These are phyloP conservation scores for Auriculariales sp. DNA, from an alignment of 768 basidiomycete genomes.

Conservation along the genomic window DNA sequence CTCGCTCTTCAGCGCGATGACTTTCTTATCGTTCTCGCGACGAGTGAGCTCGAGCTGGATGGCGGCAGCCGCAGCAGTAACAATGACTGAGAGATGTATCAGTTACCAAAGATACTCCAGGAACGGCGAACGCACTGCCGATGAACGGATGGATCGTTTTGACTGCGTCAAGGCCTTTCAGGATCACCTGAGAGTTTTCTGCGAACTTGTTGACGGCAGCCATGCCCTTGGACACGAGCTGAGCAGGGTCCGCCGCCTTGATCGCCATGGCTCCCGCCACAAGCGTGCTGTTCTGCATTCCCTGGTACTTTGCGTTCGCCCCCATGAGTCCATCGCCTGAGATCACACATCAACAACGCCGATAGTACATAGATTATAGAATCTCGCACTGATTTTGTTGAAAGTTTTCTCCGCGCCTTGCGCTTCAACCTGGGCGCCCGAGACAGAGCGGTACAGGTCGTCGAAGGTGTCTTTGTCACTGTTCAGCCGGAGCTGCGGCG, in stretches of 20 bases:
- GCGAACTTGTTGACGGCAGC: not conserved
- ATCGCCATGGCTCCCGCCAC: not conserved
- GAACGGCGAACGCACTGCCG: not conserved
- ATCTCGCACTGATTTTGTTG: not conserved
- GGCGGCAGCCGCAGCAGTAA: constrained; percentile 3
- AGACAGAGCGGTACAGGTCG: too few species aligned
- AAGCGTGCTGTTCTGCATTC: not conserved
- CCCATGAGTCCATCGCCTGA: not conserved
- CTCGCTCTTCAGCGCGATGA: not conserved
- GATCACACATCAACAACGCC: not conserved
- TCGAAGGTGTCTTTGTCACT: too few species aligned
- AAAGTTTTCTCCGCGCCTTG: not conserved
- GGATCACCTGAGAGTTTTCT: not conserved
- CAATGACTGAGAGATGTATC: not conserved
- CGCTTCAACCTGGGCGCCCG: too few species aligned
- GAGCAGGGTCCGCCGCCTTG: not conserved
- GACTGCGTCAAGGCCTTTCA: constrained; percentile 1
- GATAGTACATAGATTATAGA: not conserved
- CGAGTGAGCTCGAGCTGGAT: constrained; percentile 1
- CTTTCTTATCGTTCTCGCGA: constrained; percentile 1
- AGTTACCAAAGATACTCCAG: not conserved
- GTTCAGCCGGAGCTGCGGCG: too few species aligned
- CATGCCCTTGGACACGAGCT: not conserved
- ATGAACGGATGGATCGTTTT: constrained; percentile 3
- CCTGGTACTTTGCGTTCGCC: not conserved